phyloP scores from a whole-genome alignment of 2,329 filamentous ascomycete genomes.

The Monosporascus sp. region DNA sequence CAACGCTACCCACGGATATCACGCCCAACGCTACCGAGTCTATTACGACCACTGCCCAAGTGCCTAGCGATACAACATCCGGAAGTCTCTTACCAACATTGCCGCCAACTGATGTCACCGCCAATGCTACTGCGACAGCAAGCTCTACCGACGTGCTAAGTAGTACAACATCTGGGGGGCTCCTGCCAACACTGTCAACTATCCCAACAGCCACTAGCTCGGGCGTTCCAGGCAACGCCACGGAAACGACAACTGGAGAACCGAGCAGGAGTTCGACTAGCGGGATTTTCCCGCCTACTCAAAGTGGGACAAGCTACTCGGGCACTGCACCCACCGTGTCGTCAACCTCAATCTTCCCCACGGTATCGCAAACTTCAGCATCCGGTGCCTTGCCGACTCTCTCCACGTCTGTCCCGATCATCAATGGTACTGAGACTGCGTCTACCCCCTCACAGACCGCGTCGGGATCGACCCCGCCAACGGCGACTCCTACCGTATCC shows the following conservation, averaged over 20 bases:
- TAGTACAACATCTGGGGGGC: neutral
- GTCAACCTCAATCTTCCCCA: neutral
- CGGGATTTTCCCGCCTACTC: too few species aligned
- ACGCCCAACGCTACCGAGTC: conserved; percentile 7
- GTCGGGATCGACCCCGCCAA: neutral
- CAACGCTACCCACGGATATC: neutral
- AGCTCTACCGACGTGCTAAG: neutral
- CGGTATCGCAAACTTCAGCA: neutral
- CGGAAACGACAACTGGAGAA: neutral
- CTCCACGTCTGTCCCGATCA: neutral
- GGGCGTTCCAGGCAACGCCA: neutral
- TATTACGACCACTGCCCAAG: neutral
- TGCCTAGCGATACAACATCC: too few species aligned
- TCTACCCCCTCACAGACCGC: too few species aligned
- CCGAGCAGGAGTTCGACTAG: neutral
- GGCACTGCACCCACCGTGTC: neutral
- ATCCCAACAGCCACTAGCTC: neutral
- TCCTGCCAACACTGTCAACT: conserved; percentile 6
- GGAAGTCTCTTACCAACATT: neutral
- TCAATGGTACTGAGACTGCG: neutral
- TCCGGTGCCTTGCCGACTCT: neutral
- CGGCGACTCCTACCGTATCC: conserved; percentile 2
- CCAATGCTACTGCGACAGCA: neutral
- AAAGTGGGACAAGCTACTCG: too few species aligned
- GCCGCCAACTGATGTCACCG: too few species aligned